These are phyloP conservation scores for Trichophyton mentagrophytes DNA, from an alignment of 2,329 filamentous ascomycete genomes.

Conservation along the genomic window DNA sequence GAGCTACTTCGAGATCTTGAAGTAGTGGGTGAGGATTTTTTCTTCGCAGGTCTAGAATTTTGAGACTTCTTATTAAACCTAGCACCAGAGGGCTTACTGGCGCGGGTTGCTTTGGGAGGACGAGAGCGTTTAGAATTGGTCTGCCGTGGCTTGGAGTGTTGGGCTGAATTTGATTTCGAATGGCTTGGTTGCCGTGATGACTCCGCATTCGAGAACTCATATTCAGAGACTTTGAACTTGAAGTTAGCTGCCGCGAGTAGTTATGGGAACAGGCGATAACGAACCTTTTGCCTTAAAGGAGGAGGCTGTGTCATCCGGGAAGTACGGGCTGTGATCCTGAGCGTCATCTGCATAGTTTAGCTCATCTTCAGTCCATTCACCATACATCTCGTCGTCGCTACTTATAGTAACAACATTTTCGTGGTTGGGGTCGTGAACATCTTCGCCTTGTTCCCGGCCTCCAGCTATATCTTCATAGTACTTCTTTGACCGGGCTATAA, in stretches of 20 bases:
- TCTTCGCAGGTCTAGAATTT: not conserved
- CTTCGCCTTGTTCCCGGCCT: conserved; percentile 33
- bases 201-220: conserved; percentile 11
- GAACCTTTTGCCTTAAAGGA: conserved; percentile 15
- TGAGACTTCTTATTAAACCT: conserved; percentile 5
- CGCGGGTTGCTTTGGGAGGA: not conserved
- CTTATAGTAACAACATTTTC: conserved; percentile 35
- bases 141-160: not conserved
- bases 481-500: conserved; percentile 29
- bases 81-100: not conserved
- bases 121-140: conserved; percentile 4
- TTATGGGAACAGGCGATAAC: not conserved
- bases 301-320: conserved; percentile 12
- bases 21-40: conserved; percentile 4
- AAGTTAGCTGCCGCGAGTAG: not conserved
- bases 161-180: not conserved
- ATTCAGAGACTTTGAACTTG: conserved; percentile 11
- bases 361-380: conserved; percentile 5
- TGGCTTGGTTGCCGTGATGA: not conserved
- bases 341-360: not conserved
- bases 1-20: conserved; percentile 7
- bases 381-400: conserved; percentile 29
- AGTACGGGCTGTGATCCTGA: conserved; percentile 16
- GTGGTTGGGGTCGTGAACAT: conserved; percentile 34
- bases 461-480: conserved; percentile 33